phyloP scores from a whole-genome alignment of 2,329 filamentous ascomycete genomes.

The Phaeosphaeria sp. region DNA sequence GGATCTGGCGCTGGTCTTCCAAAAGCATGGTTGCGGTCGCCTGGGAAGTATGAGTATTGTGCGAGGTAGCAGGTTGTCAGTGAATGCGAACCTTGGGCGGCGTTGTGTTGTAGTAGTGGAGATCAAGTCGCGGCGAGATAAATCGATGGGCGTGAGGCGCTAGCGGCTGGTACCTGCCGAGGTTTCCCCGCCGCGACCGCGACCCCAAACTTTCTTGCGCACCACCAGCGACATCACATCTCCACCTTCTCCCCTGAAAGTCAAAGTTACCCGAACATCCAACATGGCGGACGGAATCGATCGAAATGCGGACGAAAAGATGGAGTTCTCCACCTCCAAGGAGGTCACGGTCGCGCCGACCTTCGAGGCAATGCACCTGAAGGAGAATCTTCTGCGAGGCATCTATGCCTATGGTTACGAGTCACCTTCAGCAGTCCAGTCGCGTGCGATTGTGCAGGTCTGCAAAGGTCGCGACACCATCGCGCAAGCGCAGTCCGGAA shows the following conservation, averaged over 20 bases:
- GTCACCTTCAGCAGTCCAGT: conserved; percentile 96
- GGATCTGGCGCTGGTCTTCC: conserved; percentile 91
- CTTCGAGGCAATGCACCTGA: conserved; percentile 78
- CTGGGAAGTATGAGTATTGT: conserved; percentile 25
- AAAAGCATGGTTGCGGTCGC: conserved; percentile 68
- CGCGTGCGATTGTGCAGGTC: conserved; percentile 96
- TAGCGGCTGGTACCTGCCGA: conserved; percentile 22
- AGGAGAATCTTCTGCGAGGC: conserved; percentile 94
- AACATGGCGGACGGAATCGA: conserved; percentile 94
- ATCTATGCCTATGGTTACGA: conserved; percentile 99
- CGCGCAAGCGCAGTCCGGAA: conserved; percentile 95
- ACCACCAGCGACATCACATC: conserved; percentile 14
- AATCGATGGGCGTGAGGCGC: conserved; percentile 26
- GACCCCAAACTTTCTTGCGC: conserved; percentile 36
- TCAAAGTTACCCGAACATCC: conserved; percentile 7
- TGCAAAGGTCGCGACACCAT: conserved; percentile 99
- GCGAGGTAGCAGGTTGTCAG: conserved; percentile 14
- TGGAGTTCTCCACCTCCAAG: conserved; percentile 98
- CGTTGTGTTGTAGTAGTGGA: conserved; percentile 18
- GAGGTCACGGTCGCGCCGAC: conserved; percentile 95
- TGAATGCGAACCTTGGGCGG: conserved; percentile 32
- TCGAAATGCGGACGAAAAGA: conserved; percentile 90
- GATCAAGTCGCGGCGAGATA: conserved; percentile 20
- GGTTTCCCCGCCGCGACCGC: conserved; percentile 13
- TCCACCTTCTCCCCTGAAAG: conserved; percentile 1